Evolutionary conservation across 345 rosid species (phyloP).

Genomic region (Xanthoceras sorbifolium): DNA sequence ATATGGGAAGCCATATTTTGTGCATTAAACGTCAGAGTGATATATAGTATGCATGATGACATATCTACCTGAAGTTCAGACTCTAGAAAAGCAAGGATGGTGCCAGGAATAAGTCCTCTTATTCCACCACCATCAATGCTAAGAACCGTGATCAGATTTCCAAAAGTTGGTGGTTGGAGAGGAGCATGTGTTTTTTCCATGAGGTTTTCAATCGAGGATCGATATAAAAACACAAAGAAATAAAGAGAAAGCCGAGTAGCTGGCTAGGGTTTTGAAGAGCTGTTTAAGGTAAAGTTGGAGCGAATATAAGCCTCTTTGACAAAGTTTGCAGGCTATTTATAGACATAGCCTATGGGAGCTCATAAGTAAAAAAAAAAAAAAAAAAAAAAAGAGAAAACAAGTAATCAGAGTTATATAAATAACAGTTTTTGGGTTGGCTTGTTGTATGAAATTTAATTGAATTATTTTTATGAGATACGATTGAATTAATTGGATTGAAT

Average conservation of each 20-base stretch:
- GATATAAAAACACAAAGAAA: neutral
- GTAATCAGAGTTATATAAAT: neutral
- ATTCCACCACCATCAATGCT: constrained; percentile 58
- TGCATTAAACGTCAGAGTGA: no score
- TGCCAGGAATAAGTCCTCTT: constrained; percentile 49
- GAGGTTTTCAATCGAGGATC: neutral
- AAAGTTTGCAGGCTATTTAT: neutral
- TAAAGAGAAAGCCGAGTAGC: neutral
- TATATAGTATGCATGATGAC: neutral
- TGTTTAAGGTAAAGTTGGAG: neutral
- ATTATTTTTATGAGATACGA: no score
- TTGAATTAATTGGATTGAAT: no score
- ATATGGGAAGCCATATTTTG: no score
- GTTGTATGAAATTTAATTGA: no score
- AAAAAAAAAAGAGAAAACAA: neutral
- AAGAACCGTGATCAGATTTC: constrained; percentile 43
- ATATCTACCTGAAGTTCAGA: constrained; percentile 39
- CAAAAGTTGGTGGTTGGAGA: constrained; percentile 36
- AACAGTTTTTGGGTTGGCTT: no score
- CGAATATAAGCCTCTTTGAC: neutral
- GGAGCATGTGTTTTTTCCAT: constrained; percentile 44
- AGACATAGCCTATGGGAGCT: neutral
- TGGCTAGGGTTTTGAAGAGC: neutral
- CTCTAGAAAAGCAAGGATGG: constrained; percentile 41
- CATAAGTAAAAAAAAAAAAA: no score